These are phyloP conservation scores for Trichoderma semiorbis DNA, from an alignment of 2,329 filamentous ascomycete species.

Conservation along the genomic window DNA sequence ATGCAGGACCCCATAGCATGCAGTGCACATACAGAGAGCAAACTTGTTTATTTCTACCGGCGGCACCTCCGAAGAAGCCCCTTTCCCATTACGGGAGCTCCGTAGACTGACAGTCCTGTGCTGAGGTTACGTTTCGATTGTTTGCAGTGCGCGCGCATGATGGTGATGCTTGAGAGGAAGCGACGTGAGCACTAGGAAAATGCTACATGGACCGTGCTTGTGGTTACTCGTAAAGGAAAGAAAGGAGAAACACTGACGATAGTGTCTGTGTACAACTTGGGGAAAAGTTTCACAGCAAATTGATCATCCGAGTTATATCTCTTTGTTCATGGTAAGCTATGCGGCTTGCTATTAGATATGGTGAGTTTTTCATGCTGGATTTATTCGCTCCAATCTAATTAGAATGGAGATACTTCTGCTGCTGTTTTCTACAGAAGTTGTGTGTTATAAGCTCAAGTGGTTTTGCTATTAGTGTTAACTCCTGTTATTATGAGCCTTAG, in stretches of 20 bases:
- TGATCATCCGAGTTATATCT: neutral
- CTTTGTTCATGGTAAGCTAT: neutral
- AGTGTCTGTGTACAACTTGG: neutral
- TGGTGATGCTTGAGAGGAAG: neutral
- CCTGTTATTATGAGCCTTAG: neutral
- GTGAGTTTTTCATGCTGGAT: neutral
- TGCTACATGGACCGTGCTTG: neutral
- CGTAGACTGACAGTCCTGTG: neutral
- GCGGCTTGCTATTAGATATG: neutral
- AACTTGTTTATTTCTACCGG: neutral
- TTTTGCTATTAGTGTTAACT: neutral
- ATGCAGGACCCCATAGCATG: neutral
- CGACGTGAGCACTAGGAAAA: neutral
- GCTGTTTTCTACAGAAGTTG: neutral
- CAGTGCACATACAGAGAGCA: neutral
- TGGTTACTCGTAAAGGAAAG: neutral
- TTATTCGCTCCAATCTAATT: neutral
- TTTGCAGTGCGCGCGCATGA: neutral
- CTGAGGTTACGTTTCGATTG: neutral
- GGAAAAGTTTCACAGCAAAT: neutral
- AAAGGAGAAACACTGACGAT: neutral
- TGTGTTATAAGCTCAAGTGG: neutral
- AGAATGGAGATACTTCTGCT: neutral
- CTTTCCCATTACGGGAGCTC: neutral
- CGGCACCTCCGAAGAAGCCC: conserved; percentile 12